Base-by-base conservation (phyloP, 2,329 filamentous ascomycete species). In the Ascochyta pisi region DNA sequence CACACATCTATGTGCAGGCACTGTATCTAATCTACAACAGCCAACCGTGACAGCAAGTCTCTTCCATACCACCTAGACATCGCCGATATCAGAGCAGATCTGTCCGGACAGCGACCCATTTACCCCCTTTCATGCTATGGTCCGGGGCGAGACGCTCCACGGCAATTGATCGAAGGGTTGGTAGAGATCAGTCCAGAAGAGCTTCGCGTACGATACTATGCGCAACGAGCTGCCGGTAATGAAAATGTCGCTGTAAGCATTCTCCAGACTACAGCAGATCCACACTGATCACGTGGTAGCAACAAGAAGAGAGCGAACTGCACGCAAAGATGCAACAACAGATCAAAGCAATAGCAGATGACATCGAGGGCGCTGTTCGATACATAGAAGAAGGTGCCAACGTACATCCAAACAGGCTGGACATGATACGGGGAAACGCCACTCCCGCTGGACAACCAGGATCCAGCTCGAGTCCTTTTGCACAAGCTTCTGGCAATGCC, bases 181-280 rank as follows among this genome's bases (percentile, higher is more conserved):
- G 84, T 92, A 16, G 94, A 98, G 74, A 89, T 92, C 73, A 96
- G 92, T 68, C 89, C 90, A 37, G 94, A 98, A 74, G 94, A 98
- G 76, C 84, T 96, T 72, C 85, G 92, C 45, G 72, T 93, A 26
- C 78, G 81, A 22, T 88, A 92, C 70, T 93, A 94, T 69, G 80
- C 87, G 48, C 85, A 85, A 2, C 79, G 82, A 37, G 83, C 85
- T 8, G 70, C 83, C 7, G 89, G 90, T 1, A 89, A 87, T 52
- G 76, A 81, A 46, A 74, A 83, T 51, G 75, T 78, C 61, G 84
- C 82, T 26, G 77, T 86, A 80, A 77, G 70, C 67, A 13, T 16
- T 6, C 7, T 10, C 10, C 10, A 7, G 16, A 13, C 35, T 16
- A 48, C n/a, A 37, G 37, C 5, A 22, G 10, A 7, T n/a, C 24